Evolutionary conservation across 2,329 filamentous ascomycete species (phyloP).

Genomic region (Aspergillus sp.): DNA sequence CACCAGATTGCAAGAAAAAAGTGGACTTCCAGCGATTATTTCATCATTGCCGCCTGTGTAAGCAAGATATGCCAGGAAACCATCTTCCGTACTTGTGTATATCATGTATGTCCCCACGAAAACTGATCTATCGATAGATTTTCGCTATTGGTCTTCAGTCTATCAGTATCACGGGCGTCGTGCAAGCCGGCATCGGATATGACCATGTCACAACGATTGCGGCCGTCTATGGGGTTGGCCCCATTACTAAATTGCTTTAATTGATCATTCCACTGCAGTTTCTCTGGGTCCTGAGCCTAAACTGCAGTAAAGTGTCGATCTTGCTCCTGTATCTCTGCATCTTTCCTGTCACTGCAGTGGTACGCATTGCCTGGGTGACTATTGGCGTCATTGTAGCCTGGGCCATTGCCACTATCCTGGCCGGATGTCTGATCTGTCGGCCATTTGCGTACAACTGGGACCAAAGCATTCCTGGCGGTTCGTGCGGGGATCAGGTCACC

Average conservation of each 20-base stretch:
- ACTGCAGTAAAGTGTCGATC: conserved; percentile 23
- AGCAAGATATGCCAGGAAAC: neutral
- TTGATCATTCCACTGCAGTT: conserved; percentile 24
- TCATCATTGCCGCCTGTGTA: conserved; percentile 22
- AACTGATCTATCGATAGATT: conserved; percentile 9
- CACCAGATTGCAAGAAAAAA: conserved; percentile 18
- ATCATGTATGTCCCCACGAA: neutral
- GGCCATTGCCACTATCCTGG: conserved; percentile 28
- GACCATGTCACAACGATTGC: conserved; percentile 17
- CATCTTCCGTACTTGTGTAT: too few species aligned
- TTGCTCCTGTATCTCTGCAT: conserved; percentile 20
- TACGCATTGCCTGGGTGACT: conserved; percentile 11
- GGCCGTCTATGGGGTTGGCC: conserved; percentile 13
- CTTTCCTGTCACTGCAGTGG: conserved; percentile 19
- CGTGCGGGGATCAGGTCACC: conserved; percentile 21
- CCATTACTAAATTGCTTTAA: conserved; percentile 20
- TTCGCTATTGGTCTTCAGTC: conserved; percentile 22
- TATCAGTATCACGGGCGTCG: conserved; percentile 21
- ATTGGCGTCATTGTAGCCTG: conserved; percentile 19
- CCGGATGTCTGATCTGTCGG: conserved; percentile 19
- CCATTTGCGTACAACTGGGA: conserved; percentile 28
- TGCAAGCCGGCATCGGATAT: conserved; percentile 22
- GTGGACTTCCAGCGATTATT: conserved; percentile 21
- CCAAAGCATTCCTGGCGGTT: conserved; percentile 19
- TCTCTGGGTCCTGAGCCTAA: conserved; percentile 25